Percentiles rank a stretch among this genome's conserved stretches.
phyloP scores from a whole-genome alignment of 2,329 filamentous ascomycete genomes.

The Coniella vitis region DNA sequence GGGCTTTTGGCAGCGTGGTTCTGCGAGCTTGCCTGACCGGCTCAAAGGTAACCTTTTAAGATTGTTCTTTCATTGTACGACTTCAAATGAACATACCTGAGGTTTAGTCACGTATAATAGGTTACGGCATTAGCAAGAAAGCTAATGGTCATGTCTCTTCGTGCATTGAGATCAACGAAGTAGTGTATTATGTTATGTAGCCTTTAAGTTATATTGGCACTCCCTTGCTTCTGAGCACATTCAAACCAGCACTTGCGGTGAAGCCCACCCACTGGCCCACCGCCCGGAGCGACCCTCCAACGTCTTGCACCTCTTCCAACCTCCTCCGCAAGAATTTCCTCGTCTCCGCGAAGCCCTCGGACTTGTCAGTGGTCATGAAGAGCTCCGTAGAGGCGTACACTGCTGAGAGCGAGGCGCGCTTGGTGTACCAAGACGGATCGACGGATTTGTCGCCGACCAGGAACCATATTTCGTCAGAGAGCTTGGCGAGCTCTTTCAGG shows the following conservation, averaged over 20 bases:
- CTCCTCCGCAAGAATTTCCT: conserved; percentile 72
- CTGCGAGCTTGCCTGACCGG: too few relatives aligned
- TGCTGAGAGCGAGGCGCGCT: conserved; percentile 48
- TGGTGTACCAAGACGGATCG: conserved; percentile 80
- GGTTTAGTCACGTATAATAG: too few relatives aligned
- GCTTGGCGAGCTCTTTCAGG: conserved; percentile 67
- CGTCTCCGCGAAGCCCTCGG: conserved; percentile 67
- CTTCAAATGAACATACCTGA: too few relatives aligned
- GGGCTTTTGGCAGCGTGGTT: too few relatives aligned
- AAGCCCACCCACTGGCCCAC: conserved; percentile 77
- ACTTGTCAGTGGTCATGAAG: conserved; percentile 88
- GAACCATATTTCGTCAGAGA: conserved; percentile 91
- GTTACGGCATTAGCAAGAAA: too few relatives aligned
- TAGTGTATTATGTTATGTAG: neutral
- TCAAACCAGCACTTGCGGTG: conserved; percentile 68
- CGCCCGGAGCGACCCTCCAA: conserved; percentile 56
- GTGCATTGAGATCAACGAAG: neutral
- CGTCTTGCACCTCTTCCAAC: conserved; percentile 58
- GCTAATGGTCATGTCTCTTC: neutral
- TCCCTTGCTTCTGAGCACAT: conserved; percentile 82
- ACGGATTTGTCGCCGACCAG: conserved; percentile 76
- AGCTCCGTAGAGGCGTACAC: conserved; percentile 71
- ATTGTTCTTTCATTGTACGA: too few relatives aligned
- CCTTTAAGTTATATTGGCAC: conserved; percentile 57
- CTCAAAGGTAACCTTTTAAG: too few relatives aligned